phyloP scores from a whole-genome alignment of 192 early-diverging fungal genomes.

The Backusella liffmaniae region DNA sequence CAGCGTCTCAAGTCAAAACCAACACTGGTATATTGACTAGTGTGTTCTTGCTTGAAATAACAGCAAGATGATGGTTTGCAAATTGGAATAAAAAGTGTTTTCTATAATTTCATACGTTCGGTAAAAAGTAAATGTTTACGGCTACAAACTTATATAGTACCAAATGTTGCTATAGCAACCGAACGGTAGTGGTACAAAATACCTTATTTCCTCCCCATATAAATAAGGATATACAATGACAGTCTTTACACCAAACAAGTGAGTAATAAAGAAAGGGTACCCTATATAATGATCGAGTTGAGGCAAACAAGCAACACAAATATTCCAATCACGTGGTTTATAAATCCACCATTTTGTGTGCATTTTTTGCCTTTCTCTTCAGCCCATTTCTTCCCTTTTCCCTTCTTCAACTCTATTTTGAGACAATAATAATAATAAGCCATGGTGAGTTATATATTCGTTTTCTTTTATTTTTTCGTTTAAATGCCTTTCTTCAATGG shows the following conservation, averaged over 20 bases:
- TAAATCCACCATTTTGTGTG: not conserved
- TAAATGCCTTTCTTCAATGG: not conserved
- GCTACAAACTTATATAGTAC: too few relatives aligned
- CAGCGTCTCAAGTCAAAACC: not conserved
- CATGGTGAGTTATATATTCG: not conserved
- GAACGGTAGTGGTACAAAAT: too few relatives aligned
- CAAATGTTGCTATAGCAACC: too few relatives aligned
- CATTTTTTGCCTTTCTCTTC: not conserved
- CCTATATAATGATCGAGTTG: too few relatives aligned
- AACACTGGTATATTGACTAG: slow-evolving; percentile 22
- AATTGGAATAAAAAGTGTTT: too few relatives aligned
- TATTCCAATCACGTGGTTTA: not conserved
- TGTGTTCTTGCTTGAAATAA: slow-evolving; percentile 35
- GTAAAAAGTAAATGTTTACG: too few relatives aligned
- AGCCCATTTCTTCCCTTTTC: not conserved
- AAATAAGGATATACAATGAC: too few relatives aligned
- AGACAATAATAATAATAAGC: not conserved
- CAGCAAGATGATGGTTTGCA: not conserved
- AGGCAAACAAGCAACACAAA: not conserved
- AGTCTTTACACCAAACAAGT: too few relatives aligned
- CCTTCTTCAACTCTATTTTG: not conserved
- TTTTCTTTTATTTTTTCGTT: not conserved
- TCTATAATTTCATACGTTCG: too few relatives aligned
- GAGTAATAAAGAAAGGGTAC: too few relatives aligned
- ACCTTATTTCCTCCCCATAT: too few relatives aligned